phyloP scores from a whole-genome alignment of 2,329 filamentous ascomycete species.

The Aspergillus carbonarius region DNA sequence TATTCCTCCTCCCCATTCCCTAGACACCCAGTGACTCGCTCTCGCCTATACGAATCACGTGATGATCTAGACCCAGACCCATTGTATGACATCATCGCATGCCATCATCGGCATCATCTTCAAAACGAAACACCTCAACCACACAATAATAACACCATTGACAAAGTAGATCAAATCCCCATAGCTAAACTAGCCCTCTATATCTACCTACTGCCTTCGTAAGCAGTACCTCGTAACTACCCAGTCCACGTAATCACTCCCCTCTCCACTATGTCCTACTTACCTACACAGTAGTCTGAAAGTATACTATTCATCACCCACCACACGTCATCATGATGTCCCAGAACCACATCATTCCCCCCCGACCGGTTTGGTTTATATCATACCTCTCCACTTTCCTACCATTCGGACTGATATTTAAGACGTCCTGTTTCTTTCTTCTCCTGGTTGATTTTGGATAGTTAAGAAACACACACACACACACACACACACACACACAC shows the following conservation, averaged over 20 bases:
- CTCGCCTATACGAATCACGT: background rate
- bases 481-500: too few relatives aligned
- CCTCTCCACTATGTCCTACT: too few relatives aligned
- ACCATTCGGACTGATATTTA: background rate
- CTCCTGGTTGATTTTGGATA: background rate
- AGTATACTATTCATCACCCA: background rate
- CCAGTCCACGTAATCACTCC: background rate
- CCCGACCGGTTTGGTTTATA: background rate
- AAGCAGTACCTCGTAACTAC: too few relatives aligned
- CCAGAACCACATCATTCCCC: background rate
- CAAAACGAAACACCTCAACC: too few relatives aligned
- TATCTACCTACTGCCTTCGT: too few relatives aligned
- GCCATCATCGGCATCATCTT: background rate
- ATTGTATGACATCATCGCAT: background rate
- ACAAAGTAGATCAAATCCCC: too few relatives aligned
- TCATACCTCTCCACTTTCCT: background rate
- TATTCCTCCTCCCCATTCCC: too few relatives aligned
- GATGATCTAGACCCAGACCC: background rate
- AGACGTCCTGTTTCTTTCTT: background rate
- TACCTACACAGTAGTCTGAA: background rate
- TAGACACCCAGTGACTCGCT: too few relatives aligned
- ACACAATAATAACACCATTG: background rate
- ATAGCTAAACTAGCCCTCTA: background rate
- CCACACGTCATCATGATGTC: constrained; percentile 35
- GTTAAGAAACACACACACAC: too few relatives aligned